Evolutionary conservation across 352 stramenopile genomes (phyloP).

Genomic region (Globisporangium lucens): DNA sequence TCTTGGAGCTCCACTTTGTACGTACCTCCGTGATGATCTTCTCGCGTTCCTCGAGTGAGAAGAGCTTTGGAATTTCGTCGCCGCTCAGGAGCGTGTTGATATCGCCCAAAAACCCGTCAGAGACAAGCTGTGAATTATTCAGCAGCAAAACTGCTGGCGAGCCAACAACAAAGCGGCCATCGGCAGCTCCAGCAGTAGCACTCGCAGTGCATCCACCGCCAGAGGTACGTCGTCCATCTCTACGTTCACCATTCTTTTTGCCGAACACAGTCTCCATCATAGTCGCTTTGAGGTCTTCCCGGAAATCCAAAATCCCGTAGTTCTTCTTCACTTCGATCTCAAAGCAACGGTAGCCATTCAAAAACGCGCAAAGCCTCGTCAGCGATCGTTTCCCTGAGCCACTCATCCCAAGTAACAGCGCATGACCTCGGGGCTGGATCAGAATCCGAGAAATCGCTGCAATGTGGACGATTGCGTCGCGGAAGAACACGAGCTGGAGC

Average conservation of each 20-base stretch:
- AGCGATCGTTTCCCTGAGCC: constrained; percentile 85
- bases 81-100: constrained; percentile 88
- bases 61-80: constrained; percentile 86
- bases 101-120: constrained; percentile 84
- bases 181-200: background rate
- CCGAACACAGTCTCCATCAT: constrained; percentile 50
- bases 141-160: constrained; percentile 70
- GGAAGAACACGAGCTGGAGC: constrained; percentile 76
- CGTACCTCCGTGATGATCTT: constrained; percentile 67
- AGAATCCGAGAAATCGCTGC: constrained; percentile 81
- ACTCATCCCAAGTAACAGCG: constrained; percentile 85
- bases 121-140: constrained; percentile 81
- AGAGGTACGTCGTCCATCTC: background rate
- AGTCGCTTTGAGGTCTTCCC: constrained; percentile 79
- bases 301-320: constrained; percentile 83
- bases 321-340: constrained; percentile 86
- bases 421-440: constrained; percentile 81
- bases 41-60: constrained; percentile 81
- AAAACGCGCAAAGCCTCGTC: constrained; percentile 67
- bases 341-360: constrained; percentile 70
- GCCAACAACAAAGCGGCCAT: background rate
- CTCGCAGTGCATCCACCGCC: background rate
- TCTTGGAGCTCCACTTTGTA: constrained; percentile 24
- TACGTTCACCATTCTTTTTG: constrained; percentile 15
- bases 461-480: constrained; percentile 84